Percentiles rank a stretch among this genome's conserved stretches.
These are phyloP conservation scores for Saksenaea oblongispora DNA, from an alignment of 371 early-diverging fungal genomes.

Conservation along the genomic window DNA sequence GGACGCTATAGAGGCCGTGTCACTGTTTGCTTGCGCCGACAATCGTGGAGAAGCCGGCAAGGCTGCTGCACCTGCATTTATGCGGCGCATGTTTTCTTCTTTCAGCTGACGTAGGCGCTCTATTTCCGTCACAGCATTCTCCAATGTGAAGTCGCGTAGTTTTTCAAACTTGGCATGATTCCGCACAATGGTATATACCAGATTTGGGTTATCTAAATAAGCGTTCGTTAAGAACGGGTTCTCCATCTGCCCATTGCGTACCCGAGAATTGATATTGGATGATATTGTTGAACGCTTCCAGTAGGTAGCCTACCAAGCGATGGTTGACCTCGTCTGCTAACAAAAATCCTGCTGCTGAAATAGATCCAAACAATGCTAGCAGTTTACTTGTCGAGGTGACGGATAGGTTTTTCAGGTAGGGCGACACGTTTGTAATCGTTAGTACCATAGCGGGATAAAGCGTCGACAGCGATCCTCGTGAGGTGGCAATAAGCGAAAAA, in stretches of 20 bases:
- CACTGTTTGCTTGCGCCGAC: conserved; percentile 8
- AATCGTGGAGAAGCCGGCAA: conserved; percentile 1
- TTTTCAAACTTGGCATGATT: conserved; percentile 66
- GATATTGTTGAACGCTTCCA: conserved; percentile 80
- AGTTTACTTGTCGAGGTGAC: conserved; percentile 74
- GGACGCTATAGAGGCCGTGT: conserved; percentile 10
- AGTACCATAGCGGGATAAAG: conserved; percentile 79
- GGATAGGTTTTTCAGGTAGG: conserved; percentile 75
- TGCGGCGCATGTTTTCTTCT: conserved; percentile 25
- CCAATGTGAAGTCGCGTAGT: conserved; percentile 63
- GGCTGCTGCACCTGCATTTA: conserved; percentile 7
- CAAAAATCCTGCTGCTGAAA: conserved; percentile 79
- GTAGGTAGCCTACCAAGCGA: conserved; percentile 65
- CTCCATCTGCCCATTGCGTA: conserved; percentile 11
- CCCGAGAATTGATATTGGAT: conserved; percentile 78
- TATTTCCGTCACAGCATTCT: conserved; percentile 60
- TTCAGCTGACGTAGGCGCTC: conserved; percentile 50
- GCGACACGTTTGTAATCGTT: conserved; percentile 80
- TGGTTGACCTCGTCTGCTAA: conserved; percentile 79
- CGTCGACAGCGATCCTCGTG: conserved; percentile 63
- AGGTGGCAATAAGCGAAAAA: conserved; percentile 74
- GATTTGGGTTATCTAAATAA: conserved; percentile 63
- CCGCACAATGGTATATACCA: conserved; percentile 79
- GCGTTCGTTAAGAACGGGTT: neutral
- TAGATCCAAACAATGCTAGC: conserved; percentile 70